Percentiles rank a stretch among this genome's conserved stretches.
Evolutionary conservation across 306 rosid species (phyloP).

Genomic region (Astragalus membranaceus): DNA sequence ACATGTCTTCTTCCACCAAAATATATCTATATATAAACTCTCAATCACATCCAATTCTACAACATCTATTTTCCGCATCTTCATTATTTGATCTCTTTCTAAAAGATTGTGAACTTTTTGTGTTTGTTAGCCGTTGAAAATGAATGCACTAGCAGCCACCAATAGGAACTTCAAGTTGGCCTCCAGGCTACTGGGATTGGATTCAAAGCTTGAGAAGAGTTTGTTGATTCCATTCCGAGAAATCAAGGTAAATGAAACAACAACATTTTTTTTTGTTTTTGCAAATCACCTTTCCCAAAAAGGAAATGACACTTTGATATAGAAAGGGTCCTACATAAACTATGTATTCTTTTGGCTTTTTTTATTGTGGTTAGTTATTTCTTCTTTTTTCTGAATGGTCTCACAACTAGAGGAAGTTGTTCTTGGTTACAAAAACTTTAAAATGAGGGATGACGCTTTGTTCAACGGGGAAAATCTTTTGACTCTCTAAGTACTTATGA

Average conservation of each 20-base stretch:
- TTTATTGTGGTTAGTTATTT: neutral
- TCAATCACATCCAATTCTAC: neutral
- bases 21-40: neutral
- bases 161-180: constrained; percentile 93
- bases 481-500: no score
- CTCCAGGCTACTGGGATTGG: constrained; percentile 79
- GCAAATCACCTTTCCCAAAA: neutral
- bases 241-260: constrained; percentile 54
- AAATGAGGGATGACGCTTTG: no score
- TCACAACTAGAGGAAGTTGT: no score
- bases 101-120: neutral
- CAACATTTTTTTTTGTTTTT: neutral
- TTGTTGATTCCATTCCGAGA: constrained; percentile 89
- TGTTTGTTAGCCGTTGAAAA: constrained; percentile 9
- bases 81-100: neutral
- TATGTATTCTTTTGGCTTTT: no score
- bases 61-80: constrained; percentile 11
- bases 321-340: no score
- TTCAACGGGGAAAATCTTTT: no score
- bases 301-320: neutral
- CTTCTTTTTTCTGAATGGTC: neutral
- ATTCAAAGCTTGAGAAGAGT: constrained; percentile 90
- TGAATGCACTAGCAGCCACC: constrained; percentile 94
- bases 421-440: no score
- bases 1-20: neutral